Percentiles rank a stretch among this genome's conserved stretches.
Evolutionary conservation across 2,329 filamentous ascomycete species (phyloP).

Genomic region (Metarhizium rileyi): DNA sequence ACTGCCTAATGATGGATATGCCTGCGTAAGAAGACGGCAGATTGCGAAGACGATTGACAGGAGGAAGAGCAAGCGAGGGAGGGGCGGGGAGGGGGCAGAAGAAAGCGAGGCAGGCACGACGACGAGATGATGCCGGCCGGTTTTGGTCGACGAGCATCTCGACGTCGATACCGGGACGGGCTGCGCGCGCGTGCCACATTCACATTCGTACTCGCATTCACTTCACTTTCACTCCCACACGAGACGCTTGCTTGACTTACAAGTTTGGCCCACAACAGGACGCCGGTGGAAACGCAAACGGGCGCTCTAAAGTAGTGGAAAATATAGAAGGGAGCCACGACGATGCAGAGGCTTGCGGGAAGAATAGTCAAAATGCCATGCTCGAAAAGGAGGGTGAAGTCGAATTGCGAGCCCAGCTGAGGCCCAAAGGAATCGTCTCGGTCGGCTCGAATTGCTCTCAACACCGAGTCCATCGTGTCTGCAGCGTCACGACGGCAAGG

Average conservation of each 20-base stretch:
- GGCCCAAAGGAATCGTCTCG: conserved; percentile 7
- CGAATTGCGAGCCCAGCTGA: conserved; percentile 8
- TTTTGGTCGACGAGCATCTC: too few species aligned
- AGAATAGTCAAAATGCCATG: conserved; percentile 11
- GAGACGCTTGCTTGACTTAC: conserved; percentile 10
- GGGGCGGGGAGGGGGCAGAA: too few species aligned
- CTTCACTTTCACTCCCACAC: too few species aligned
- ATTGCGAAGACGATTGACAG: too few species aligned
- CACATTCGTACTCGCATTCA: too few species aligned
- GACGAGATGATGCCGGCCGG: too few species aligned
- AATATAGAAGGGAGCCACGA: conserved; percentile 5
- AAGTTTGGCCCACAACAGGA: conserved; percentile 12
- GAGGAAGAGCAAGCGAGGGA: too few species aligned
- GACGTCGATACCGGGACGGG: too few species aligned
- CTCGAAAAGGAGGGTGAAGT: conserved; percentile 15
- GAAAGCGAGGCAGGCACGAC: too few species aligned
- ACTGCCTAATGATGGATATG: conserved; percentile 13
- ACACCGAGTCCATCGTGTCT: background rate
- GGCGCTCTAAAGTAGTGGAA: conserved; percentile 6
- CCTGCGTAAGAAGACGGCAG: too few species aligned
- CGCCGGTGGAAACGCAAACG: conserved; percentile 1
- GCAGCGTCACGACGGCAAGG: too few species aligned
- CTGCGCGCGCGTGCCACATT: too few species aligned
- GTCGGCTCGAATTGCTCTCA: background rate
- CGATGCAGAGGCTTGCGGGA: conserved; percentile 5